Evolutionary conservation across 179 eudicot genomes (phyloP), one percentile per base, ranked within the genome.

Genomic region (Vitellaria paradoxa): DNA sequence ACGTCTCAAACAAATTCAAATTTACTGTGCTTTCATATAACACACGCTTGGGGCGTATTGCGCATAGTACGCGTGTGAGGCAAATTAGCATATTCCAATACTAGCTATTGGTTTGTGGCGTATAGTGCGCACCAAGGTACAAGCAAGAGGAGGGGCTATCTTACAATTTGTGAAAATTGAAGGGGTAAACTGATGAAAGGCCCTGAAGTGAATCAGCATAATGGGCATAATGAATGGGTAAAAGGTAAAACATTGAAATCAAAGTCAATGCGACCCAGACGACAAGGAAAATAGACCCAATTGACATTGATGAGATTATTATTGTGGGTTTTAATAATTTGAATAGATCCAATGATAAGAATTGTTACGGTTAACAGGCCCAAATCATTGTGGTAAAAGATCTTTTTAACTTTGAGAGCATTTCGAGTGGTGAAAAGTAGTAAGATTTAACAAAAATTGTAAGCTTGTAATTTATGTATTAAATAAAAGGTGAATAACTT

Each of bases 231-330:
- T 50, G 67, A 69, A 14, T 50, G 72, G 42, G n/a, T 49, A n/a
- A 26, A 74, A 61, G 74, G 75, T 55, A 55, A 60, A 3, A 66
- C 78, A 72, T 66, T 72, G 8, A 59, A 30, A 66, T 81, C 80
- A 26, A 60, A 81, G 77, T 81, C 63, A 72, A 40, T 65, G 59
- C 17, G 77, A 57, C n/a, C 30, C 73, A 73, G 47, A 15, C 47
- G 37, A 30, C 37, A 30, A 30, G 37, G 60, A 18, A 17, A 68
- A 30, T 69, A 68, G 20, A 81, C 73, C 84, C 53, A 20, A 59
- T 47, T 6, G 1, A 2, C 4, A 20, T 50, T 60, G 1, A 72
- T 71, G 74, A 17, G 73, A 76, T 72, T 40, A 65, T 72, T 60
- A 76, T 71, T 64, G n/a, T 47, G 37, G 37, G 37, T 30, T 71